These are phyloP conservation scores for Arthonia radiata DNA, from an alignment of 495 filamentous ascomycete species.

Conservation along the genomic window DNA sequence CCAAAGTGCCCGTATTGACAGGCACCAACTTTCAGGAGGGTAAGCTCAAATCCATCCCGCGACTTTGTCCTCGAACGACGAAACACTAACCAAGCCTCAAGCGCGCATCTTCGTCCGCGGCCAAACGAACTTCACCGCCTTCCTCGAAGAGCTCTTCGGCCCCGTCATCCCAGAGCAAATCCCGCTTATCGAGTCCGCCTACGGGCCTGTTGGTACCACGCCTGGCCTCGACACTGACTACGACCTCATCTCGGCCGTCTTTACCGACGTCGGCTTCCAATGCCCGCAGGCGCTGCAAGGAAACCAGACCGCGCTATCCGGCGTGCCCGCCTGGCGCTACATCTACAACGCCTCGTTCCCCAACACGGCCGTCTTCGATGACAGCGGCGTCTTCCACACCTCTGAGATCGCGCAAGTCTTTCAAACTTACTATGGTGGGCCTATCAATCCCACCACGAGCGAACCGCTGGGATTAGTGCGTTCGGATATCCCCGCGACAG, in stretches of 20 bases:
- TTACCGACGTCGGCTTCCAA: slow-evolving; percentile 7
- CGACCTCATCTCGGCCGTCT: slow-evolving; percentile 5
- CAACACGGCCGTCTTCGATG: slow-evolving; percentile 7
- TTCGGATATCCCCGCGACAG: no score
- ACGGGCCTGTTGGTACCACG: slow-evolving; percentile 2
- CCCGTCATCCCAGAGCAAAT: no score
- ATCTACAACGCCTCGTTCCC: slow-evolving; percentile 10
- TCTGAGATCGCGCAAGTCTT: slow-evolving; percentile 9
- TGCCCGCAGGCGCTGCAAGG: slow-evolving; percentile 4
- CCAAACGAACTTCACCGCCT: slow-evolving; percentile 1
- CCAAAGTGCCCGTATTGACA: slow-evolving; percentile 8
- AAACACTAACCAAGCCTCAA: slow-evolving; percentile 4
- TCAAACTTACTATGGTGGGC: slow-evolving; percentile 5
- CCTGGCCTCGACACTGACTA: no score
- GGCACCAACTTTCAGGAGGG: slow-evolving; percentile 11
- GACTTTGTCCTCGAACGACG: slow-evolving; percentile 6
- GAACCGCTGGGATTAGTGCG: no score
- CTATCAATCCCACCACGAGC: slow-evolving; percentile 1
- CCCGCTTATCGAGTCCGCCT: slow-evolving; percentile 4
- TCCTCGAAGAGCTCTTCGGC: no score
- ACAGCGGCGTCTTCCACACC: slow-evolving; percentile 7
- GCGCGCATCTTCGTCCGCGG: slow-evolving; percentile 1
- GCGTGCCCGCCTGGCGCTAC: slow-evolving; percentile 7
- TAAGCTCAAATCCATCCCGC: no score
- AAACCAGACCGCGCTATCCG: slow-evolving; percentile 3